Conservation (phyloP, 768 basidiomycete genomes). For the Mycena metata region DNA sequence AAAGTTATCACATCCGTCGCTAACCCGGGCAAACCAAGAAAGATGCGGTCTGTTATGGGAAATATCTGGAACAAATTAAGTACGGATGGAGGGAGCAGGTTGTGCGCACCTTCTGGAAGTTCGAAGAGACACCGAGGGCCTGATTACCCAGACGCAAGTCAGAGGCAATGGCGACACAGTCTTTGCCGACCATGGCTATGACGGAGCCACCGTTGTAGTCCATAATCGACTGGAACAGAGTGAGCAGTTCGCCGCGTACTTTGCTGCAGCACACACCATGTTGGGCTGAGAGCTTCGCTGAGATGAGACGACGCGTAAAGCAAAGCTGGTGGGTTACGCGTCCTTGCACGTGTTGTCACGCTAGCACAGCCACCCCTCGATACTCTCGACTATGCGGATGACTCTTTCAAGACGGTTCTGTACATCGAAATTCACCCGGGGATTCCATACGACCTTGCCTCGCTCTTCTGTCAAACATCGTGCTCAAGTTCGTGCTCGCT, state of each 20-base stretch:
- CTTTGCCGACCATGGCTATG: conserved; percentile 99
- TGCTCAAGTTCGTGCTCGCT: conserved; percentile 35
- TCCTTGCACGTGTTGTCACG: conserved; percentile 53
- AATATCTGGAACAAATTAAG: conserved; percentile 76
- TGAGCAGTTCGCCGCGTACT: conserved; percentile 30
- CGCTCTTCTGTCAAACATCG: conserved; percentile 20
- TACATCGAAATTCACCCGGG: neutral
- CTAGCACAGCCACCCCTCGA: too few species aligned
- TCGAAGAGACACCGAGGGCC: conserved; percentile 85
- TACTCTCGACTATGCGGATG: too few species aligned
- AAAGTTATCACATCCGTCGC: conserved; percentile 95
- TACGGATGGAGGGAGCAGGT: neutral
- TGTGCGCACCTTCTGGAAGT: conserved; percentile 90
- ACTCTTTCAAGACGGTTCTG: too few species aligned
- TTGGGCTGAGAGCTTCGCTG: conserved; percentile 42
- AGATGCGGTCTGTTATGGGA: conserved; percentile 92
- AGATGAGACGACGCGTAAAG: conserved; percentile 34
- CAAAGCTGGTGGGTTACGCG: conserved; percentile 54
- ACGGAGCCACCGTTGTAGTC: conserved; percentile 97
- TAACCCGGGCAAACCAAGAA: conserved; percentile 91
- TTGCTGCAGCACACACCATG: conserved; percentile 53
- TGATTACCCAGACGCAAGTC: conserved; percentile 94
- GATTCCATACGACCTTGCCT: conserved; percentile 14
- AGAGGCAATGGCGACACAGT: conserved; percentile 98
- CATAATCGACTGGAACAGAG: conserved; percentile 81